These are phyloP conservation scores for Saccharomycopsis babjevae DNA, from an alignment of 805 yeast species.

Conservation along the genomic window DNA sequence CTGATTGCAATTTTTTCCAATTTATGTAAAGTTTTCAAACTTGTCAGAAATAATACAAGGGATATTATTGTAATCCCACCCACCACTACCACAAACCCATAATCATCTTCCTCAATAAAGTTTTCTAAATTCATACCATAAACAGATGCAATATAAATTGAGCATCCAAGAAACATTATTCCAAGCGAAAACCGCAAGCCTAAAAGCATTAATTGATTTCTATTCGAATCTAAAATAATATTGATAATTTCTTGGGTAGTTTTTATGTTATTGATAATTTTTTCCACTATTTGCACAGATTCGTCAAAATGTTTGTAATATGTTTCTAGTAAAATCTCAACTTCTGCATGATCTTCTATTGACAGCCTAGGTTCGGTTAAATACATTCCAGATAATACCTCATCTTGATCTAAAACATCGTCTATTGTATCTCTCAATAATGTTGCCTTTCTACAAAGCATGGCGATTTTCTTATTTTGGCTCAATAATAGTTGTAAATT, in stretches of 20 bases:
- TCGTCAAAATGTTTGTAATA: conserved; percentile 90
- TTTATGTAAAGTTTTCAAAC: conserved; percentile 48
- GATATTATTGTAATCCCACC: conserved; percentile 26
- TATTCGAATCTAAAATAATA: conserved; percentile 81
- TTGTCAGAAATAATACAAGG: conserved; percentile 38
- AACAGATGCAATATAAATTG: conserved; percentile 76
- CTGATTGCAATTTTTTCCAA: conserved; percentile 67
- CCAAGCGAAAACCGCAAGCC: conserved; percentile 77
- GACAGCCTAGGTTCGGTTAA: conserved; percentile 27
- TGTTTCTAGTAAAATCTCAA: conserved; percentile 80
- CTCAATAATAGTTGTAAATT: conserved; percentile 63
- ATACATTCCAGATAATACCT: conserved; percentile 73
- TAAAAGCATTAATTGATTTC: conserved; percentile 81
- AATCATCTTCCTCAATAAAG: conserved; percentile 56
- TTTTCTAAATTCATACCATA: conserved; percentile 83
- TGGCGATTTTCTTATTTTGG: conserved; percentile 58
- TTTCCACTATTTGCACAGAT: conserved; percentile 82
- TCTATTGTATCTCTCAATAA: conserved; percentile 75
- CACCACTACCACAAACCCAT: conserved; percentile 55
- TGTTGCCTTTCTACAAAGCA: conserved; percentile 64
- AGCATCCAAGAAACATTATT: conserved; percentile 77
- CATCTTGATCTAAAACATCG: conserved; percentile 78
- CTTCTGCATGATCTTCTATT: conserved; percentile 47
- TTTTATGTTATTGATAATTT: conserved; percentile 69
- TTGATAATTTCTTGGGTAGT: conserved; percentile 91